Base-by-base conservation (phyloP, 306 rosid genomes). In the Albizia julibrissin region DNA sequence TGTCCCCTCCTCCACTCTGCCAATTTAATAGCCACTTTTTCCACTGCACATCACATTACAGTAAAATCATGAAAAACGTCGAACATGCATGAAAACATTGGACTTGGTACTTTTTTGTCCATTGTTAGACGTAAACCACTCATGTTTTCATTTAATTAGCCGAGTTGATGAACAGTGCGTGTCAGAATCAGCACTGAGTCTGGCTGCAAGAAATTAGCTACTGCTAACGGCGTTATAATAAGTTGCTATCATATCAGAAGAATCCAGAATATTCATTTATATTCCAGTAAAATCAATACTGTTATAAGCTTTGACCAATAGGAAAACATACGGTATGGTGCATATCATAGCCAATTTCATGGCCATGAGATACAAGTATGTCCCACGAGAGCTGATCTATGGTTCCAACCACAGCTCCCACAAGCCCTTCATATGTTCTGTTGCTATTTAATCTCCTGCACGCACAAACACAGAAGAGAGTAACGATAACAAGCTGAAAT, bases 1-100 rank as follows among this genome's bases (percentile, higher is more conserved):
- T 82, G 84, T 89, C 91, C 16, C 90, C 97, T 82, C 84, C 91
- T 82, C 83, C 91, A 5, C 74, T 82, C 74, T 89, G 73, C 97
- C 99, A 96, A 78, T 80, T 88, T 54, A 87, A 68, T 42, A 96
- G 82, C 99, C 98, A 96, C 59, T 89, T 88, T 76, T 82, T 80
- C 99, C 98, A 96, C 97, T 96, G 49, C 21, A 62, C 12, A 67
- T 44, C 15, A 64, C 47, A 81, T 49, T 19, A 64, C 47, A 81
- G 18, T 13, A 52, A 46, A 73, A 70, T 31, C 72, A 74, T 6
- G 22, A 1, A n/a, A 43, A 18, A 14, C 19, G 33, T 74, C 43
- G 67, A 64, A 67, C 80, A 24, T 8, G 29, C 46, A 43, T 50
- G 58, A 43, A 10, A 37, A 65, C 29, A 80, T 44, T 72, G 37